Conservation (phyloP, 306 rosid genomes). For the Corylus avellana region DNA sequence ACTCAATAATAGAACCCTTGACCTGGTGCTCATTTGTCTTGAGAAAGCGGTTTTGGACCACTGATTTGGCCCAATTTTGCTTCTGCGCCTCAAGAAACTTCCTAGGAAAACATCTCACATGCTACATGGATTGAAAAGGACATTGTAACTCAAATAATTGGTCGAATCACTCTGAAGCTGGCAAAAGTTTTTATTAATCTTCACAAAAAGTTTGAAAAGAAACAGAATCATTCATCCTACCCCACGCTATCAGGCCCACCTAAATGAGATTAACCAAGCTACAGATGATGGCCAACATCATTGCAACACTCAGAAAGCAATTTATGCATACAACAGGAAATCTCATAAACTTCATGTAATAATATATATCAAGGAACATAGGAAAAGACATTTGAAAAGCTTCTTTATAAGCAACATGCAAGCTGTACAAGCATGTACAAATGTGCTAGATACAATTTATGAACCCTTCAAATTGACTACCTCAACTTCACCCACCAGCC, state of each 20-base stretch:
- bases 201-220: too few species aligned
- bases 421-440: slow-evolving; percentile 88
- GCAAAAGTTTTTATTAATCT: too few species aligned
- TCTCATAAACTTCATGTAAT: background rate
- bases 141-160: too few species aligned
- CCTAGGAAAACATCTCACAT: too few species aligned
- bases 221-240: background rate
- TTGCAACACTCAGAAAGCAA: background rate
- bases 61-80: too few species aligned
- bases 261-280: background rate
- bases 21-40: too few species aligned
- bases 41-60: too few species aligned
- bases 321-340: background rate
- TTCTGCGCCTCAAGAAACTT: too few species aligned
- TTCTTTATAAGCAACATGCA: slow-evolving; percentile 34
- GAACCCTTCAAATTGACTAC: slow-evolving; percentile 35
- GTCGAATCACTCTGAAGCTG: too few species aligned
- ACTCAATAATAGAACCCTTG: too few species aligned
- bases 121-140: too few species aligned
- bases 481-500: slow-evolving; percentile 71
- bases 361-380: too few species aligned
- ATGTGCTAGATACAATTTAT: slow-evolving; percentile 59
- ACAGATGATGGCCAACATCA: background rate
- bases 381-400: slow-evolving; percentile 33
- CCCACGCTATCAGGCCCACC: background rate